These are phyloP conservation scores for Oryza rufipogon DNA, from an alignment of 176 grass and related monocot species.

Conservation along the genomic window DNA sequence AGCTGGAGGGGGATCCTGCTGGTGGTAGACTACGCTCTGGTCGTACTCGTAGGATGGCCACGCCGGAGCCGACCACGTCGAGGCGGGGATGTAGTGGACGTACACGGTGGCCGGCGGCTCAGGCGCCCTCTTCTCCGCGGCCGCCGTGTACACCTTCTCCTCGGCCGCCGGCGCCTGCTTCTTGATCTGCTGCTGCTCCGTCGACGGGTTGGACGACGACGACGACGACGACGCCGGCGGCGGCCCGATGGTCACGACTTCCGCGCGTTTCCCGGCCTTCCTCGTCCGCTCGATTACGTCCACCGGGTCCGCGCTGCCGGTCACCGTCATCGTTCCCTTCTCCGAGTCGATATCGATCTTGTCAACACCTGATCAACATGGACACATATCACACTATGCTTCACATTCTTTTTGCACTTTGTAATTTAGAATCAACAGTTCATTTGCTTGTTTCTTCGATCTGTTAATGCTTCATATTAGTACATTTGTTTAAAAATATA, in stretches of 20 bases:
- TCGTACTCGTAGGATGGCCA: constrained; percentile 54
- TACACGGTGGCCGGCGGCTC: constrained; percentile 35
- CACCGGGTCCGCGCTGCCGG: constrained; percentile 63
- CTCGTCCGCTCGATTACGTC: constrained; percentile 61
- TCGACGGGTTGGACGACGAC: constrained; percentile 40
- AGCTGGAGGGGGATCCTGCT: constrained; percentile 26
- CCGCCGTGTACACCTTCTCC: constrained; percentile 7
- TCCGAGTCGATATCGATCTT: constrained; percentile 78
- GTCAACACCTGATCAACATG: constrained; percentile 51
- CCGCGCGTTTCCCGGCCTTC: constrained; percentile 58
- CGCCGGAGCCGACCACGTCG: background rate
- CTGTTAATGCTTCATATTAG: constrained; percentile 25
- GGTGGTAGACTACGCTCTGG: constrained; percentile 40
- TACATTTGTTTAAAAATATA: no score
- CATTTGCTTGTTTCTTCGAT: background rate
- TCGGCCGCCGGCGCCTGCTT: constrained; percentile 40
- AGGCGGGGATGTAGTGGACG: constrained; percentile 45
- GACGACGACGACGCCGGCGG: constrained; percentile 32
- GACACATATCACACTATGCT: background rate
- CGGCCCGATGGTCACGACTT: constrained; percentile 54
- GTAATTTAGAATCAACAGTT: no score
- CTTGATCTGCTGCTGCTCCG: background rate
- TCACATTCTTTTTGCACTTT: background rate
- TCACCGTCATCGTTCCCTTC: constrained; percentile 69
- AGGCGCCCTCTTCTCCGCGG: constrained; percentile 25